Base-by-base conservation (phyloP, 148 eudicot genomes). In the Polygonum maritimum region DNA sequence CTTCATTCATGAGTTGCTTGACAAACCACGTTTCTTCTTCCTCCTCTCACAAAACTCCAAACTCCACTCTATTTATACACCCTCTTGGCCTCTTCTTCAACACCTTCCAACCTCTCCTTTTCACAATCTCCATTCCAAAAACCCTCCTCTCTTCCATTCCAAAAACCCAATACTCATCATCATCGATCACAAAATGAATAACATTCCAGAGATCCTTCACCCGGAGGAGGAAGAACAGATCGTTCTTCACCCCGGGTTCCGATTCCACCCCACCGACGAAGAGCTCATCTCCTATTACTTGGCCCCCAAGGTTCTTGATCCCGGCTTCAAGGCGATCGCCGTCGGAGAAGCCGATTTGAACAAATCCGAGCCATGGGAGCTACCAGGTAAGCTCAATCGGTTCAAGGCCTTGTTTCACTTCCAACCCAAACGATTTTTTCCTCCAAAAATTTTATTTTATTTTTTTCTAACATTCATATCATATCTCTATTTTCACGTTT, bases 221-320 rank as follows among this genome's bases (percentile, higher is more conserved):
- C 47, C 19, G 26, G 69, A 60, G 7, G 60, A 54, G 5, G 36
- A 60, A 31, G 13, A 60, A 10, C 69, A 22, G 69, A 60, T 60
- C 11, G 38, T 22, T 10, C 69, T 60, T 13, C 69, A 60, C 5
- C 69, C 69, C 15, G 69, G 69, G 4, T 60, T 60, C 38, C 69
- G 69, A 60, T 60, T 60, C 69, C 69, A 60, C 69, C 71, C 71
- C 16, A 65, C 71, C 6, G 71, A 65, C 10, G 71, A 65, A 36
- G 71, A 33, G 44, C 71, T 65, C 19, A 65, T 65, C 12, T 35
- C n/a, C 14, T 31, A 14, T 15, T 65, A 65, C 71, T 33, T 65
- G 2, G 40, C 41, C 19, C 71, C 41, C 9, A 65, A 65, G 41
- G 71, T 36, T 15, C 44, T 33, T 10, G 71, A 65, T 9, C 1